These are phyloP conservation scores for Laguncularia racemosa DNA, from an alignment of 345 rosid species.

Conservation along the genomic window DNA sequence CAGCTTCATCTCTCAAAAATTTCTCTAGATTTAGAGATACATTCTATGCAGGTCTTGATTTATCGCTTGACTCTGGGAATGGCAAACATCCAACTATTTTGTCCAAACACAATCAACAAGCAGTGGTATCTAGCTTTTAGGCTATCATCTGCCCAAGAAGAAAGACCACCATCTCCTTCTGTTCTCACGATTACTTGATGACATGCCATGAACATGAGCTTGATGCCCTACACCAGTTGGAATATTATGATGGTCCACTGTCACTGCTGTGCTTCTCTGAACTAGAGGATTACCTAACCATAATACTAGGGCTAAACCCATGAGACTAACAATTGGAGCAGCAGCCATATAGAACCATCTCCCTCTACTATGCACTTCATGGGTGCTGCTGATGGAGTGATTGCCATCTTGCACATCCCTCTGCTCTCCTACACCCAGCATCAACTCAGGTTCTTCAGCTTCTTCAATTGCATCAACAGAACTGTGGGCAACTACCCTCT, in stretches of 20 bases:
- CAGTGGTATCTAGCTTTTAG: no score
- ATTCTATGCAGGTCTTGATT: no score
- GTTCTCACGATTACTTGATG: constrained; percentile 36
- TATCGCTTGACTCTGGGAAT: no score
- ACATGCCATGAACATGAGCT: constrained; percentile 3
- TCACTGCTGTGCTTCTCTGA: constrained; percentile 23
- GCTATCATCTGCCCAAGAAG: constrained; percentile 23
- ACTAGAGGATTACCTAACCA: constrained; percentile 55
- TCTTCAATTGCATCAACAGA: constrained; percentile 38
- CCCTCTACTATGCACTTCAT: constrained; percentile 34
- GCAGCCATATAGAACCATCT: constrained; percentile 77
- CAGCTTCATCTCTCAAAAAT: no score
- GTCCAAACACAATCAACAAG: no score
- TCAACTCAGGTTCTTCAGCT: constrained; percentile 20
- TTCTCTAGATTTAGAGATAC: no score
- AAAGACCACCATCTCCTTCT: constrained; percentile 82
- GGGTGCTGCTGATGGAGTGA: constrained; percentile 9
- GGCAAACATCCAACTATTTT: no score
- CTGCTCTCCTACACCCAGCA: constrained; percentile 12
- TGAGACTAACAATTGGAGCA: constrained; percentile 75
- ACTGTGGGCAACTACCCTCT: constrained; percentile 35
- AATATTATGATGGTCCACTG: constrained; percentile 14
- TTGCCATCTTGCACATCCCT: constrained; percentile 17
- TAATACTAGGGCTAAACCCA: constrained; percentile 60
- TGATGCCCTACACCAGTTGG: constrained; percentile 5